These are phyloP conservation scores for Tricholoma bakamatsutake DNA, from an alignment of 768 basidiomycete species.

Conservation along the genomic window DNA sequence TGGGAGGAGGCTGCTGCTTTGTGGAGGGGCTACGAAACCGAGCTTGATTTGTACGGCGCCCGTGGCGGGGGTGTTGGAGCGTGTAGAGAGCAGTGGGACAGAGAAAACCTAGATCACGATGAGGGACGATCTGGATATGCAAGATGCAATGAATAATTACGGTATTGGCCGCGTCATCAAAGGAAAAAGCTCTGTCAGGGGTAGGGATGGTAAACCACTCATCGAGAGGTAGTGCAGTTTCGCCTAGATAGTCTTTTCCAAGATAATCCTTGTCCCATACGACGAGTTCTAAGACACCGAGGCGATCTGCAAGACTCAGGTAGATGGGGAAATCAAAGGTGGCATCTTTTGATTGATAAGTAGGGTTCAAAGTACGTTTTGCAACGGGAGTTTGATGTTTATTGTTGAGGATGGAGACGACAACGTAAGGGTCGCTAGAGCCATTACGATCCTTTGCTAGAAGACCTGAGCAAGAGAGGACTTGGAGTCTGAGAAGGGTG, in stretches of 20 bases:
- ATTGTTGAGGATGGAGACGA: constrained; percentile 49
- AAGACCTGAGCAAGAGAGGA: constrained; percentile 58
- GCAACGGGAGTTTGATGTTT: constrained; percentile 69
- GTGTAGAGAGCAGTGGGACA: constrained; percentile 35
- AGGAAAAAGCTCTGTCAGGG: constrained; percentile 36
- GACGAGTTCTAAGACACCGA: constrained; percentile 77
- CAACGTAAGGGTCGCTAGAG: constrained; percentile 71
- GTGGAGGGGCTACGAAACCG: constrained; percentile 42
- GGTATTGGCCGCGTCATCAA: constrained; percentile 60
- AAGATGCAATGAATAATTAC: constrained; percentile 33
- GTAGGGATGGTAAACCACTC: constrained; percentile 59
- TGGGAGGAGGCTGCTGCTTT: constrained; percentile 36
- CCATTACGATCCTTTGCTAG: constrained; percentile 60
- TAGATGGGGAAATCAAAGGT: constrained; percentile 91
- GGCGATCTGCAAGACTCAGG: constrained; percentile 62
- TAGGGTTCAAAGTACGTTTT: constrained; percentile 67
- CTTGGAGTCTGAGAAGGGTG: constrained; percentile 61
- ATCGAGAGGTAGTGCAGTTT: constrained; percentile 69
- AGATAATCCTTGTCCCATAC: constrained; percentile 93
- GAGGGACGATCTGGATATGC: not conserved
- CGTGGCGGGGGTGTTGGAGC: constrained; percentile 32
- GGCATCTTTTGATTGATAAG: constrained; percentile 59
- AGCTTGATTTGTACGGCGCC: constrained; percentile 41
- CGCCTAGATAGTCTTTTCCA: constrained; percentile 92
- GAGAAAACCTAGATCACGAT: constrained; percentile 4